phyloP scores from a whole-genome alignment of 2,329 filamentous ascomycete species.

The Alternaria gansuensis region DNA sequence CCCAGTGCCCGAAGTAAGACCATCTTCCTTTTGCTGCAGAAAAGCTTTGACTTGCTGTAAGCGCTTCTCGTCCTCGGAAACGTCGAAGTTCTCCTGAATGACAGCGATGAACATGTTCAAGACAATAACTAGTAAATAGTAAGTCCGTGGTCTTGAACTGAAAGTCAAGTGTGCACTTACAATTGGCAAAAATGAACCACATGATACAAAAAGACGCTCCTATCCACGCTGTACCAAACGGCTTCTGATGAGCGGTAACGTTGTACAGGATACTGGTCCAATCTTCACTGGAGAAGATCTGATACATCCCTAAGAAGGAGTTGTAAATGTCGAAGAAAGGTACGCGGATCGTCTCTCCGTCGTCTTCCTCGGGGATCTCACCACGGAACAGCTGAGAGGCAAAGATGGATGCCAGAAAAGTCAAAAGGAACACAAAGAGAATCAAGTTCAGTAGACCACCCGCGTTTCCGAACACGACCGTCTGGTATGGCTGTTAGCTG shows the following conservation, averaged over 20 bases:
- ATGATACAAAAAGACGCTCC: slow-evolving; percentile 88
- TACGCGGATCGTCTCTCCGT: slow-evolving; percentile 71
- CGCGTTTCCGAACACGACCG: slow-evolving; percentile 87
- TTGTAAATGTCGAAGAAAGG: slow-evolving; percentile 94
- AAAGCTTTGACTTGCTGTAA: slow-evolving; percentile 96
- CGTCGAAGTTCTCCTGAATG: slow-evolving; percentile 99
- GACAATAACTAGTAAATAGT: slow-evolving; percentile 70
- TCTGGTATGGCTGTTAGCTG: slow-evolving; percentile 47
- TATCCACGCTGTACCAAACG: slow-evolving; percentile 83
- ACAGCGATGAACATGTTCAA: slow-evolving; percentile 99
- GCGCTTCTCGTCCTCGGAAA: slow-evolving; percentile 97
- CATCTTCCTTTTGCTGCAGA: slow-evolving; percentile 87
- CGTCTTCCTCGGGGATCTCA: slow-evolving; percentile 72
- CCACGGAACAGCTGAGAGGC: slow-evolving; percentile 92
- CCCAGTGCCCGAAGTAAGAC: slow-evolving; percentile 67
- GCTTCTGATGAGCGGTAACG: slow-evolving; percentile 73
- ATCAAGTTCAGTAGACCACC: slow-evolving; percentile 93
- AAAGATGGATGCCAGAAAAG: slow-evolving; percentile 91
- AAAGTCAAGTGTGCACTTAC: slow-evolving; percentile 34
- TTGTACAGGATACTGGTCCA: slow-evolving; percentile 91
- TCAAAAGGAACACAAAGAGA: slow-evolving; percentile 94
- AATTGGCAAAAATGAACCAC: slow-evolving; percentile 95
- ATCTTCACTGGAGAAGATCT: slow-evolving; percentile 93
- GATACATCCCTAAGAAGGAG: slow-evolving; percentile 97
- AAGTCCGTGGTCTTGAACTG: slow-evolving; percentile 13